A percentile compares a stretch with the other conserved stretches of the same genome.
phyloP scores from a whole-genome alignment of 768 basidiomycete species.

The Rhizopogon vinicolor region DNA sequence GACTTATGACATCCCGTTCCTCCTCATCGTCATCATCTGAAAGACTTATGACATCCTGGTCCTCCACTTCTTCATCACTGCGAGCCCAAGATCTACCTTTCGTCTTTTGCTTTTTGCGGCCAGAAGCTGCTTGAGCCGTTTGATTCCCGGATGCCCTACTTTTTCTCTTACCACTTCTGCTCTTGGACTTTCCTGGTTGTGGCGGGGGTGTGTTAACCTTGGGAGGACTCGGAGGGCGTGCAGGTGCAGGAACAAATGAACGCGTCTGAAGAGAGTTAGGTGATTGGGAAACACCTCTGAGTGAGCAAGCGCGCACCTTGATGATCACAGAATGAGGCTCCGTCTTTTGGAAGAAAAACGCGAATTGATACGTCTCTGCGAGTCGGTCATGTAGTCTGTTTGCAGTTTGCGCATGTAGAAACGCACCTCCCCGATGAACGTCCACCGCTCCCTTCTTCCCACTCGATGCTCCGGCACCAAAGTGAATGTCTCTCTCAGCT shows the following conservation, averaged over 20 bases:
- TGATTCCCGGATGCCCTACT: constrained; percentile 6
- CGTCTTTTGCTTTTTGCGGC: constrained; percentile 34
- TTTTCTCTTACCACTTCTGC: constrained; percentile 19
- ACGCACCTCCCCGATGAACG: constrained; percentile 76
- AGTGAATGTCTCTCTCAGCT: constrained; percentile 46
- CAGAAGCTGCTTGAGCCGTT: constrained; percentile 1
- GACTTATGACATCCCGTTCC: constrained; percentile 9
- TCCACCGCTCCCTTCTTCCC: constrained; percentile 70
- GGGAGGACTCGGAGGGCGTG: background rate
- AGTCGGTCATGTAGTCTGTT: background rate
- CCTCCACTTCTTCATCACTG: constrained; percentile 20
- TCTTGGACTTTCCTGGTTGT: constrained; percentile 12
- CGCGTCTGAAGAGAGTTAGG: constrained; percentile 30
- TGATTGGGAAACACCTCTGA: background rate
- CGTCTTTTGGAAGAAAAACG: constrained; percentile 81
- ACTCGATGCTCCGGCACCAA: constrained; percentile 34
- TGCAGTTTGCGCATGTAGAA: constrained; percentile 3
- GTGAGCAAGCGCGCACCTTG: constrained; percentile 53
- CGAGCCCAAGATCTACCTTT: constrained; percentile 30
- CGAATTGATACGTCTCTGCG: constrained; percentile 84
- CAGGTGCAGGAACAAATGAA: constrained; percentile 32
- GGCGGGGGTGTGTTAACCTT: constrained; percentile 1
- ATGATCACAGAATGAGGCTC: constrained; percentile 78
- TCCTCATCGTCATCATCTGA: constrained; percentile 17
- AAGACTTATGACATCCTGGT: constrained; percentile 10